phyloP scores from a whole-genome alignment of 164 flowering plant species.

The Tetracentron sinense region DNA sequence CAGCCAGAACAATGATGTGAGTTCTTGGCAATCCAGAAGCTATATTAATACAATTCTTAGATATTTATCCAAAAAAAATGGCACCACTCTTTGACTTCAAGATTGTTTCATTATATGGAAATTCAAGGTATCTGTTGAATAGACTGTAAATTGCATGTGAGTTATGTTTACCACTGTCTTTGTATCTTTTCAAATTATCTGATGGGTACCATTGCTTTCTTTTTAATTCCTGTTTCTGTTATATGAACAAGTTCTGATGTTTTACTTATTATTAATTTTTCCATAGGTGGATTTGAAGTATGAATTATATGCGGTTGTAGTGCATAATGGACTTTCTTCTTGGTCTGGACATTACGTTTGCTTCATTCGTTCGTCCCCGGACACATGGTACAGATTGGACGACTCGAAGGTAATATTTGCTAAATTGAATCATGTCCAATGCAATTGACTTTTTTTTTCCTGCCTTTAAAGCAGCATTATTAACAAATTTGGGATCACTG shows the following conservation, averaged over 20 bases:
- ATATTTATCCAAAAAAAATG: background rate
- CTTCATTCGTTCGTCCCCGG: constrained; percentile 62
- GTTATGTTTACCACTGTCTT: too few relatives aligned
- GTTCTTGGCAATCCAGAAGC: constrained; percentile 16
- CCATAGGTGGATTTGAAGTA: constrained; percentile 54
- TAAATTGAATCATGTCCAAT: background rate
- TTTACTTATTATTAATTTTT: background rate
- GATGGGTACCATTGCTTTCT: too few relatives aligned
- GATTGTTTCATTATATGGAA: background rate
- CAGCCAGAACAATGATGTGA: constrained; percentile 35
- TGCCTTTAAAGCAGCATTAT: too few relatives aligned
- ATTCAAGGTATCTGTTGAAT: too few relatives aligned
- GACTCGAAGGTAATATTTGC: constrained; percentile 60
- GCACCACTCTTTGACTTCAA: background rate
- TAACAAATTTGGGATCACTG: too few relatives aligned
- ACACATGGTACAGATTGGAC: constrained; percentile 69
- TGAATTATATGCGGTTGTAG: constrained; percentile 80
- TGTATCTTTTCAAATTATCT: too few relatives aligned
- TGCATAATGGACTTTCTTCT: constrained; percentile 54
- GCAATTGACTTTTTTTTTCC: too few relatives aligned
- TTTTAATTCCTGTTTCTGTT: background rate
- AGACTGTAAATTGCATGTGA: background rate
- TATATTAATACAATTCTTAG: too few relatives aligned
- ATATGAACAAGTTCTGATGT: background rate
- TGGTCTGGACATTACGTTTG: constrained; percentile 78